phyloP scores from a whole-genome alignment of 2,329 filamentous ascomycete species.

The Monosporascus sp. region DNA sequence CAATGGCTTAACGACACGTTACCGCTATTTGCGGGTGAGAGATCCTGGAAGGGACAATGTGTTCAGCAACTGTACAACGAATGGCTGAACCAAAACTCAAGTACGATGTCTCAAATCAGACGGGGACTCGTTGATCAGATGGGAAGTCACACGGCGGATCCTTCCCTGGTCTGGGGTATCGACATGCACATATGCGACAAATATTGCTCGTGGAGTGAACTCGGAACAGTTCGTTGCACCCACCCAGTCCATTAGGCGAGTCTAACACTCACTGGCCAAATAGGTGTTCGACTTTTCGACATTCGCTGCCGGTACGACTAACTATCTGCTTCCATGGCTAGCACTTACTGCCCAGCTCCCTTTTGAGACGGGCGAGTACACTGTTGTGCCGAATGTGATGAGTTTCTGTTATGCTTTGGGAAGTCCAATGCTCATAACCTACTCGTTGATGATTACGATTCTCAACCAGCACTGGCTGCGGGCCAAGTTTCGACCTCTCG shows the following conservation, averaged over 20 bases:
- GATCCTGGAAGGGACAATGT: background rate
- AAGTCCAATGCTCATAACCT: conserved; percentile 15
- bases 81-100: background rate
- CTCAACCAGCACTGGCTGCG: conserved; percentile 13
- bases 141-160: background rate
- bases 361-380: conserved; percentile 13
- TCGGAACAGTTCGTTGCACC: background rate
- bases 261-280: background rate
- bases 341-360: conserved; percentile 16
- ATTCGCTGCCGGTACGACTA: conserved; percentile 10
- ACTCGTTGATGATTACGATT: conserved; percentile 15
- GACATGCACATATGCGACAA: background rate
- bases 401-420: conserved; percentile 15
- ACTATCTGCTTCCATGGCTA: conserved; percentile 16
- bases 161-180: background rate
- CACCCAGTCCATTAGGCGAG: background rate
- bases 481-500: conserved; percentile 6
- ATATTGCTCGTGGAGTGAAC: background rate
- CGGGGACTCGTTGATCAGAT: background rate
- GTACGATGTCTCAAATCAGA: background rate
- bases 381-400: conserved; percentile 9
- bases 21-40: background rate
- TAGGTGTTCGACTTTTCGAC: conserved; percentile 10
- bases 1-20: background rate
- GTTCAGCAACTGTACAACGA: background rate